Conservation (phyloP, 2,329 filamentous ascomycete genomes). For the Aspergillus spinulosporus region DNA sequence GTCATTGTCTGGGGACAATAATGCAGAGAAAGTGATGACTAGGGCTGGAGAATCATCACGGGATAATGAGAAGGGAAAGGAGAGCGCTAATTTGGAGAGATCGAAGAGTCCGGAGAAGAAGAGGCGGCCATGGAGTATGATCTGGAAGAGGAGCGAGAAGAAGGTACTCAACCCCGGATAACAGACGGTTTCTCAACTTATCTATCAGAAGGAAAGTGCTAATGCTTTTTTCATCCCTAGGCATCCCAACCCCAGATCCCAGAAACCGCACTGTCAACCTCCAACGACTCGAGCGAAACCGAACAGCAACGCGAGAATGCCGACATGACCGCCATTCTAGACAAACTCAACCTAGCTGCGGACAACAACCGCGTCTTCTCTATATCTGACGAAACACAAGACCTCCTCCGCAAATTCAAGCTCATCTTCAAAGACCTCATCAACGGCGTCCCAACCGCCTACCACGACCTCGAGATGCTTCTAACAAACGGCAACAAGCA, state of each 20-base stretch:
- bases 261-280: not conserved
- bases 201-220: not conserved
- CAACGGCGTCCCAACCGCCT: constrained; percentile 90
- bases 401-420: constrained; percentile 80
- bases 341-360: constrained; percentile 78
- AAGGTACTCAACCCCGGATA: constrained; percentile 30
- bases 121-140: constrained; percentile 42
- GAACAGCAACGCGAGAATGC: constrained; percentile 60
- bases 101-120: constrained; percentile 27
- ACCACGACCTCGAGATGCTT: constrained; percentile 77
- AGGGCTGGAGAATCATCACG: not conserved
- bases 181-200: not conserved
- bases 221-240: not conserved
- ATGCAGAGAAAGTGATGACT: not conserved
- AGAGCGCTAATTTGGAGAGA: constrained; percentile 19
- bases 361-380: constrained; percentile 84
- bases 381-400: constrained; percentile 78
- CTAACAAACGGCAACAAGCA: constrained; percentile 64
- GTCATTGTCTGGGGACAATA: not conserved
- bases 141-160: constrained; percentile 40
- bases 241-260: constrained; percentile 13
- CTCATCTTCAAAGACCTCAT: constrained; percentile 88
- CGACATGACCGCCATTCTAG: constrained; percentile 77
- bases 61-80: not conserved
- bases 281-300: constrained; percentile 30